Conservation (phyloP, 768 basidiomycete genomes). For the Fomitopsis serialis region DNA sequence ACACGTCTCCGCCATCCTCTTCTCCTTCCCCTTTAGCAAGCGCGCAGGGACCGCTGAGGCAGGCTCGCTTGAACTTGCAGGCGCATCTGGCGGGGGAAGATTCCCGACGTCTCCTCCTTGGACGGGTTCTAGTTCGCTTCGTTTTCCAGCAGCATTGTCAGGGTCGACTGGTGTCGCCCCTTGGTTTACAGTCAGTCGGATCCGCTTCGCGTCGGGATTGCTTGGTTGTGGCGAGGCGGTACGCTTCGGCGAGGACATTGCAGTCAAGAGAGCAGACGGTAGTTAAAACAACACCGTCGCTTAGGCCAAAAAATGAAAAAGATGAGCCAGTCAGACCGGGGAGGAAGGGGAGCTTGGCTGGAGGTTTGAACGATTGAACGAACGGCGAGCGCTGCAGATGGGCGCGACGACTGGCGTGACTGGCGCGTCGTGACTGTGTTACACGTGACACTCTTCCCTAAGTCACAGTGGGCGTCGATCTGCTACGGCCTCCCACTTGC, state of each 20-base stretch:
- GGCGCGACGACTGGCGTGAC: too few species aligned
- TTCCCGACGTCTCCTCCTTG: conserved; percentile 76
- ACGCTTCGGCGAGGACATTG: conserved; percentile 30
- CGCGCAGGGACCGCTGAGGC: conserved; percentile 28
- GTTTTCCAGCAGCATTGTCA: conserved; percentile 77
- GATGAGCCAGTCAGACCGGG: too few species aligned
- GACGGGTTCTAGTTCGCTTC: conserved; percentile 83
- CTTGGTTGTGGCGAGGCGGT: conserved; percentile 29
- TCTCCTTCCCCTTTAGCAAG: conserved; percentile 44
- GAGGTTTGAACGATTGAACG: too few species aligned
- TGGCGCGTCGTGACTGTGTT: too few species aligned
- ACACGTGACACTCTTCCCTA: too few species aligned
- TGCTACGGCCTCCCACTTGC: too few species aligned
- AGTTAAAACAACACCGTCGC: too few species aligned
- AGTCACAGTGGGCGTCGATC: too few species aligned
- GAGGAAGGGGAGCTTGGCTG: too few species aligned
- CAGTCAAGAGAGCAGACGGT: background rate
- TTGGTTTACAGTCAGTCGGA: conserved; percentile 38
- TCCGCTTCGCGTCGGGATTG: conserved; percentile 28
- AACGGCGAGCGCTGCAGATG: too few species aligned
- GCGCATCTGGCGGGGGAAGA: conserved; percentile 37
- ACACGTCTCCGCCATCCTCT: conserved; percentile 69
- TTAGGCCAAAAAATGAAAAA: too few species aligned
- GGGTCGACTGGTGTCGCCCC: conserved; percentile 76
- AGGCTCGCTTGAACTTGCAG: conserved; percentile 26